phyloP scores from a whole-genome alignment of 2,329 filamentous ascomycete genomes.

The Monosporascus sp. region DNA sequence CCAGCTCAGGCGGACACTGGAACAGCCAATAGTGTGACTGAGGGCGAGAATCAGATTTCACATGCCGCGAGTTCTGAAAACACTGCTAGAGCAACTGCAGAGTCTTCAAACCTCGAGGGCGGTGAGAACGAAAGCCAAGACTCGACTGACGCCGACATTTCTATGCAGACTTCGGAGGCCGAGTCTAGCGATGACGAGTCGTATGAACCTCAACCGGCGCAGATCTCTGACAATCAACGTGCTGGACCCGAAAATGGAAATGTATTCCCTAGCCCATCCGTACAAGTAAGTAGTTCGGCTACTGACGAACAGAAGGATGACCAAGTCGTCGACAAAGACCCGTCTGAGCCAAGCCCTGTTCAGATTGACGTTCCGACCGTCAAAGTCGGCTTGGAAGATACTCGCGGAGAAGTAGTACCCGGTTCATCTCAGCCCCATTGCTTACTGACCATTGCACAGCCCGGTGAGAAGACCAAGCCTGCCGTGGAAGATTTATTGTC shows the following conservation, averaged over 20 bases:
- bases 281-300: constrained; percentile 4
- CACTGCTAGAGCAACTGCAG: background rate
- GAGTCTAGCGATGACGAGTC: constrained; percentile 17
- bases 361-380: constrained; percentile 5
- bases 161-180: constrained; percentile 12
- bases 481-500: constrained; percentile 41
- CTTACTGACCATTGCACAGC: constrained; percentile 26
- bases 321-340: constrained; percentile 14
- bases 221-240: constrained; percentile 14
- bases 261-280: constrained; percentile 7
- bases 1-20: background rate
- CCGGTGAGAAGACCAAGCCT: constrained; percentile 9
- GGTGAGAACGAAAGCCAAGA: constrained; percentile 2
- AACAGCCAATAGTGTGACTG: background rate
- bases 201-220: constrained; percentile 13
- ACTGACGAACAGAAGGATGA: constrained; percentile 11
- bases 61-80: background rate
- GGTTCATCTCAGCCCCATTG: constrained; percentile 21
- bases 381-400: constrained; percentile 7
- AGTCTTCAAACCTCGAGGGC: background rate
- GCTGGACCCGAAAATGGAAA: constrained; percentile 9
- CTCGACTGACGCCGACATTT: constrained; percentile 7
- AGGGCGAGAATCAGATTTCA: background rate
- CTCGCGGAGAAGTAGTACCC: constrained; percentile 26
- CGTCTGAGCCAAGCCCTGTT: constrained; percentile 16